These are phyloP conservation scores for Dipteronia sinensis DNA, from an alignment of 345 rosid genomes.

Conservation along the genomic window DNA sequence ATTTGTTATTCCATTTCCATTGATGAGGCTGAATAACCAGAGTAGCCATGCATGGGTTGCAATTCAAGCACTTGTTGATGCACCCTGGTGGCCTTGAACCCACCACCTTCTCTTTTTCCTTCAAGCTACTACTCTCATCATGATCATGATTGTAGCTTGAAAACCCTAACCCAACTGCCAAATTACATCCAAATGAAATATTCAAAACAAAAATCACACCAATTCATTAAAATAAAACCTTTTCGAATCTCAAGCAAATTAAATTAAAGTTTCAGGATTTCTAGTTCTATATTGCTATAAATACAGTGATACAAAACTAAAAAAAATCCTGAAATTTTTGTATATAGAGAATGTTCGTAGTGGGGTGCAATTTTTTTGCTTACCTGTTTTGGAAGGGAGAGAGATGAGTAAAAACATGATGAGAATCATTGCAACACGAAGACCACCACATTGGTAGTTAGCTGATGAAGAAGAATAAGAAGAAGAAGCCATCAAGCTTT, in stretches of 20 bases:
- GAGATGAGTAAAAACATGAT: constrained; percentile 3
- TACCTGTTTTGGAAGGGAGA: constrained; percentile 15
- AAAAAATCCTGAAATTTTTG: too few species aligned
- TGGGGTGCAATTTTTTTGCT: neutral
- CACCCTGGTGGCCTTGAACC: constrained; percentile 52
- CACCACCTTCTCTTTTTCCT: constrained; percentile 27
- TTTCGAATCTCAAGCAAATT: too few species aligned
- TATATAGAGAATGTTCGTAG: neutral
- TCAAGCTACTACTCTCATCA: neutral
- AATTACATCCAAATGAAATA: neutral
- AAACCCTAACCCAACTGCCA: constrained; percentile 14
- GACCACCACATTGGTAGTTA: neutral
- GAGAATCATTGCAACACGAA: constrained; percentile 11
- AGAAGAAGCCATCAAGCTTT: neutral
- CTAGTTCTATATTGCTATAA: too few species aligned
- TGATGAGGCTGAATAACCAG: constrained; percentile 30
- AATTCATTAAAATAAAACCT: too few species aligned
- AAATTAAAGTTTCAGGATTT: too few species aligned
- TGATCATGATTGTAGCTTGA: neutral
- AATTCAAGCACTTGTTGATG: constrained; percentile 41
- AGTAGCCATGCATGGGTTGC: constrained; percentile 48
- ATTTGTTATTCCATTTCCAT: neutral
- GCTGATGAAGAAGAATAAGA: constrained; percentile 8
- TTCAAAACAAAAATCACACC: neutral
- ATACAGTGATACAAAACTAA: too few species aligned